Conservation (phyloP, 176 grass and related monocot species). For the Elaeis guineensis region DNA sequence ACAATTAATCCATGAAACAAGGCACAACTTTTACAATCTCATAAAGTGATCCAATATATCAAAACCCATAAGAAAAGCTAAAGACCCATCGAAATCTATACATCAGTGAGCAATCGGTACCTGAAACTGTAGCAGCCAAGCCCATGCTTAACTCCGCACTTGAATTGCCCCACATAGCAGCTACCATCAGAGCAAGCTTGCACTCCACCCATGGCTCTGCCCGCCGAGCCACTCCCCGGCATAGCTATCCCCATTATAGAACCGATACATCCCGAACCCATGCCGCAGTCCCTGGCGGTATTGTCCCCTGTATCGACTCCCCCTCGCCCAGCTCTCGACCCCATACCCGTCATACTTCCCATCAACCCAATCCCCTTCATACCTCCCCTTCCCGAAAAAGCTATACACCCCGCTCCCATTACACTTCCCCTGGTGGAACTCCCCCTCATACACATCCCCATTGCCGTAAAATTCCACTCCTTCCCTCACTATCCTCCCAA, state of each 20-base stretch:
- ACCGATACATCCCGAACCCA: constrained; percentile 11
- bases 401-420: constrained; percentile 12
- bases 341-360: constrained; percentile 16
- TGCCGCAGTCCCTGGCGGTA: constrained; percentile 13
- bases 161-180: constrained; percentile 18
- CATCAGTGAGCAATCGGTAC: not conserved
- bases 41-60: too few species aligned
- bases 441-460: constrained; percentile 18
- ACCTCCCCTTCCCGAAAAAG: constrained; percentile 6
- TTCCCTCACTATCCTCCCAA: not conserved
- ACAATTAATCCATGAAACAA: too few species aligned
- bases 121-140: constrained; percentile 13
- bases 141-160: constrained; percentile 18
- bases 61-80: too few species aligned
- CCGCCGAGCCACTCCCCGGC: constrained; percentile 17
- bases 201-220: constrained; percentile 11
- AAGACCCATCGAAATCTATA: too few species aligned
- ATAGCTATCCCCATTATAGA: constrained; percentile 9
- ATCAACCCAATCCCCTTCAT: constrained; percentile 18
- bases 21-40: too few species aligned
- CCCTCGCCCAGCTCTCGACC: constrained; percentile 17
- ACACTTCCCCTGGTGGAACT: constrained; percentile 2
- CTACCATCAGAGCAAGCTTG: constrained; percentile 12
- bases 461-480: constrained; percentile 8
- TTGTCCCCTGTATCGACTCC: constrained; percentile 15